Percentiles rank a stretch among this genome's conserved stretches.
These are phyloP conservation scores for Metarhizium robertsii DNA, from an alignment of 2,329 filamentous ascomycete species.

Conservation along the genomic window DNA sequence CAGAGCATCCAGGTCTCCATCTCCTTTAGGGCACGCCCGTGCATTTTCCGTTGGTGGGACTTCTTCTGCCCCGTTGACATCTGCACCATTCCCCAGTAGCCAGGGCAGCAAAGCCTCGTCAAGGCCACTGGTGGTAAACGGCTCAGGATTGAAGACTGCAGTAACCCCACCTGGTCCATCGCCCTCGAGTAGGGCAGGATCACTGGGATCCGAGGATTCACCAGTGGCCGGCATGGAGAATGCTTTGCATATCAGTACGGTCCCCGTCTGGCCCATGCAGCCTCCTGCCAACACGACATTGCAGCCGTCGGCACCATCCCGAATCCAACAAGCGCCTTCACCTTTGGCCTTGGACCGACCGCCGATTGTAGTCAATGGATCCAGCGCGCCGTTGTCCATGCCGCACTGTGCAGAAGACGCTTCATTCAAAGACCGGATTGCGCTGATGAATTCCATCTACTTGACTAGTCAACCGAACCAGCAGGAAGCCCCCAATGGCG, in stretches of 20 bases:
- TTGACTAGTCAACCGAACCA: constrained; percentile 16
- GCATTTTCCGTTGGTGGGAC: constrained; percentile 31
- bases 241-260: constrained; percentile 17
- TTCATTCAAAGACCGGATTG: constrained; percentile 32
- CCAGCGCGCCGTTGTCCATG: constrained; percentile 11
- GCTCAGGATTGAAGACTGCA: constrained; percentile 30
- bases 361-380: constrained; percentile 28
- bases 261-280: constrained; percentile 1
- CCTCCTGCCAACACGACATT: constrained; percentile 5
- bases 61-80: constrained; percentile 27
- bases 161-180: constrained; percentile 10
- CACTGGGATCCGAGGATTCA: constrained; percentile 14
- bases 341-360: constrained; percentile 15
- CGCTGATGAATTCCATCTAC: constrained; percentile 27
- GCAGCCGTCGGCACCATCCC: background rate
- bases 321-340: background rate
- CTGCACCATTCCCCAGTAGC: constrained; percentile 26
- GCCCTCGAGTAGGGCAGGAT: constrained; percentile 10
- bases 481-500: constrained; percentile 20
- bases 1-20: constrained; percentile 46
- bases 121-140: constrained; percentile 45
- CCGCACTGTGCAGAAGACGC: constrained; percentile 23
- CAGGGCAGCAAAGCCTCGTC: constrained; percentile 22
- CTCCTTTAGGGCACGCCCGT: constrained; percentile 41
- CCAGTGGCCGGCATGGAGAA: constrained; percentile 14